Conservation (phyloP, 2,329 filamentous ascomycete genomes). For the Madurella mycetomatis region DNA sequence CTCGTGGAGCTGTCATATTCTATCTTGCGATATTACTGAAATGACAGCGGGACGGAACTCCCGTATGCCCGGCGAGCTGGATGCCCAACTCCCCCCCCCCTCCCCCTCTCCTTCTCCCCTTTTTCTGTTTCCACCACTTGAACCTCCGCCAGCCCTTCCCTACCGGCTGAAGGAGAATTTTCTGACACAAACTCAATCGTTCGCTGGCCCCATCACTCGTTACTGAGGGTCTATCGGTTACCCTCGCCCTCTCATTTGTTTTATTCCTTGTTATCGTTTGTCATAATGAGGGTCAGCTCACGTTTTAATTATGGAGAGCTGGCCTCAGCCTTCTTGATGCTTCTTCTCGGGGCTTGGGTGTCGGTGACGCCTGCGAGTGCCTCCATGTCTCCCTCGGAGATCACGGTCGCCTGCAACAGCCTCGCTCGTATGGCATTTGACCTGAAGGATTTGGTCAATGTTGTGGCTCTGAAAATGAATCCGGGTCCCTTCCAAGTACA, state of each 20-base stretch:
- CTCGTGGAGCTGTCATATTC: too few species aligned
- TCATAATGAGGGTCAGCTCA: slow-evolving; percentile 7
- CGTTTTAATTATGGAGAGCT: not conserved
- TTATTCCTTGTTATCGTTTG: not conserved
- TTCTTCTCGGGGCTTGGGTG: slow-evolving; percentile 10
- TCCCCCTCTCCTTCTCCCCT: too few species aligned
- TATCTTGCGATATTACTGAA: too few species aligned
- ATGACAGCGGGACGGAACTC: too few species aligned
- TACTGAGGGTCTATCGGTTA: slow-evolving; percentile 3
- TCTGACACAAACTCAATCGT: not conserved
- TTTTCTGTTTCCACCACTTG: not conserved
- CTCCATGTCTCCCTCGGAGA: slow-evolving; percentile 18
- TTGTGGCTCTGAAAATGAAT: slow-evolving; percentile 12
- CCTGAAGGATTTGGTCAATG: slow-evolving; percentile 19
- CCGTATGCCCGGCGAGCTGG: not conserved
- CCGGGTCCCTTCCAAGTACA: slow-evolving; percentile 20
- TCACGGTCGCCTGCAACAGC: slow-evolving; percentile 15
- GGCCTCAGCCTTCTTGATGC: not conserved
- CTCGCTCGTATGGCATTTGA: slow-evolving; percentile 21
- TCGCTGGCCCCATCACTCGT: slow-evolving; percentile 1
- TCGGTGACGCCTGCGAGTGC: slow-evolving; percentile 5
- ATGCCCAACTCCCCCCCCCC: not conserved
- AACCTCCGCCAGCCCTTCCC: not conserved
- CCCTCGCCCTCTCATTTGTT: slow-evolving; percentile 19
- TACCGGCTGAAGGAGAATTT: not conserved